Evolutionary conservation across 2,329 filamentous ascomycete species (phyloP).

Genomic region (Penicillium hordei): DNA sequence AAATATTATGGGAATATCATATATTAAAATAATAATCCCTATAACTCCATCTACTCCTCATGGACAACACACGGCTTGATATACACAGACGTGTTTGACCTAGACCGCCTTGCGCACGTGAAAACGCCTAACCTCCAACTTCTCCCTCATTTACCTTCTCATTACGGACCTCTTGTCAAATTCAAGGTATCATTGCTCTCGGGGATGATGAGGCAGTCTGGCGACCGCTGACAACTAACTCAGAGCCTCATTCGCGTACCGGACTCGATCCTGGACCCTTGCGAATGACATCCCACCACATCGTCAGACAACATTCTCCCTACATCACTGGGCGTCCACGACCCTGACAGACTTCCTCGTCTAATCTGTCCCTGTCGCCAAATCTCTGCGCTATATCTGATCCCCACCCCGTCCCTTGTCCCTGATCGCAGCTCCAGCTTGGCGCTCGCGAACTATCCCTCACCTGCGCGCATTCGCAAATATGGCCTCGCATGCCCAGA

Average conservation of each 20-base stretch:
- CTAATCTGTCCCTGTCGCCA: background rate
- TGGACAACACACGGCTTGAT: background rate
- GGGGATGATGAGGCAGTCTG: background rate
- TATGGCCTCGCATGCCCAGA: constrained; percentile 37
- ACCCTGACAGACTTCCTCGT: constrained; percentile 3
- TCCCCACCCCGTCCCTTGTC: background rate
- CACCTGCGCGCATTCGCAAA: constrained; percentile 20
- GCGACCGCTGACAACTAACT: constrained; percentile 10
- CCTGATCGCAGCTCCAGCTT: background rate
- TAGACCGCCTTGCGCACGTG: constrained; percentile 31
- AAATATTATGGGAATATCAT: background rate
- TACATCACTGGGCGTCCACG: constrained; percentile 4
- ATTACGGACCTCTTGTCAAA: background rate
- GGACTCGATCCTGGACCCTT: constrained; percentile 6
- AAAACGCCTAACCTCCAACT: constrained; percentile 16
- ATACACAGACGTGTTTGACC: constrained; percentile 6
- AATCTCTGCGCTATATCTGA: background rate
- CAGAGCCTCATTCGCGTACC: constrained; percentile 5
- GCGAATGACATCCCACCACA: constrained; percentile 21
- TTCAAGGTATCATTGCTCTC: constrained; percentile 5
- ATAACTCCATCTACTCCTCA: background rate
- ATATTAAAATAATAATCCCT: background rate
- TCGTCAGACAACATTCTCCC: constrained; percentile 5
- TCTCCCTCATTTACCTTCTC: background rate
- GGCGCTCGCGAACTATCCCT: constrained; percentile 5